phyloP scores from a whole-genome alignment of 2,329 filamentous ascomycete genomes.

The Colletotrichum liriopes region DNA sequence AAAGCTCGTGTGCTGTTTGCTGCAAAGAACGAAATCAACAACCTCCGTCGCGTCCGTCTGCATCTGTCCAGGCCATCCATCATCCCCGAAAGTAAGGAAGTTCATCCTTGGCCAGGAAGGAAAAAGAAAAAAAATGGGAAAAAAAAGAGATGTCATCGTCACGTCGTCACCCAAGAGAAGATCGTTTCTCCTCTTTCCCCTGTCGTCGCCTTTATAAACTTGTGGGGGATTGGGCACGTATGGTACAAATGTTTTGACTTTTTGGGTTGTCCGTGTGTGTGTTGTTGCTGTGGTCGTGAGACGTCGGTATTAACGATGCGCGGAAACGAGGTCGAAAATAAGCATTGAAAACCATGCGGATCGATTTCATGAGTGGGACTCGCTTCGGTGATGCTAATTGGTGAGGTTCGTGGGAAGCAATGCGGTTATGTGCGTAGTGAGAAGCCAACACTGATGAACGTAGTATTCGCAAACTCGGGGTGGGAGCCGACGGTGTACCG shows the following conservation, averaged over 20 bases:
- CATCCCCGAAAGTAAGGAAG: background rate
- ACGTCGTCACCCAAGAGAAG: constrained; percentile 29
- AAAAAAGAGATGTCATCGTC: constrained; percentile 19
- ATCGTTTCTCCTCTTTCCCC: constrained; percentile 11
- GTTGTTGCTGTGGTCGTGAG: constrained; percentile 22
- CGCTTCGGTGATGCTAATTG: constrained; percentile 39
- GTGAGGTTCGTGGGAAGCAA: constrained; percentile 23
- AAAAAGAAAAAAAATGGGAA: background rate
- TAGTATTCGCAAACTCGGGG: constrained; percentile 11
- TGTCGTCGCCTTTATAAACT: constrained; percentile 30
- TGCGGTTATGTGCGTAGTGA: constrained; percentile 33
- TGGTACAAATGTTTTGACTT: constrained; percentile 20
- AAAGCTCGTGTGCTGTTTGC: constrained; percentile 41
- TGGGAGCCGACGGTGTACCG: background rate
- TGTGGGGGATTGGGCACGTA: constrained; percentile 22
- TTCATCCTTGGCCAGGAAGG: constrained; percentile 12
- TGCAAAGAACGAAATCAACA: constrained; percentile 23
- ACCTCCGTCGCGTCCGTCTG: background rate
- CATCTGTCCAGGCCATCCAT: background rate
- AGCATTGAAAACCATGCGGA: constrained; percentile 8
- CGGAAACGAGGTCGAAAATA: constrained; percentile 20
- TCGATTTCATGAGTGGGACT: constrained; percentile 34
- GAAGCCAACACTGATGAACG: constrained; percentile 21
- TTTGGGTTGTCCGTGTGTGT: background rate
- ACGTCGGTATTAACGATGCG: constrained; percentile 37